These are phyloP conservation scores for Pelargonium hybrid DNA, from an alignment of 441 rosid genomes.

Conservation along the genomic window DNA sequence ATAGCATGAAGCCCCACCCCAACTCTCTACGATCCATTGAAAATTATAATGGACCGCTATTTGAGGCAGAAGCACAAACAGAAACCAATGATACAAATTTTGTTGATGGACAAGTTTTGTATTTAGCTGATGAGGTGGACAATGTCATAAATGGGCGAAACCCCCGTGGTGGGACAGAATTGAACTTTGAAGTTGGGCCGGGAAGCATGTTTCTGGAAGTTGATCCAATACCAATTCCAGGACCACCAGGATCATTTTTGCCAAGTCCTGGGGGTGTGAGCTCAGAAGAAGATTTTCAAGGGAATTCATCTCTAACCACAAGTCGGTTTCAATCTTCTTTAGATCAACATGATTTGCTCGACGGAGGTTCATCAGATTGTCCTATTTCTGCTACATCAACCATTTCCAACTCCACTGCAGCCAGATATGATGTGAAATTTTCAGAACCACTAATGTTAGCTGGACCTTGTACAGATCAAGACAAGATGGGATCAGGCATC, in stretches of 20 bases:
- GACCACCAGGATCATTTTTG: conserved; percentile 93
- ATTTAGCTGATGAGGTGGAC: conserved; percentile 43
- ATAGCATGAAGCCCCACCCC: conserved; percentile 27
- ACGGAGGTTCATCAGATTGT: conserved; percentile 64
- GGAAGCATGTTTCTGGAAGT: conserved; percentile 54
- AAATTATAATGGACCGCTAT: conserved; percentile 28
- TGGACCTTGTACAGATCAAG: conserved; percentile 27
- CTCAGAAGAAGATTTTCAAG: conserved; percentile 63
- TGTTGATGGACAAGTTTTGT: conserved; percentile 39
- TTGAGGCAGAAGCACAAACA: conserved; percentile 27
- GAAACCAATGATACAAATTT: conserved; percentile 24
- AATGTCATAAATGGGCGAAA: conserved; percentile 26
- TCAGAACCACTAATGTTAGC: conserved; percentile 29
- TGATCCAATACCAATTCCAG: conserved; percentile 90
- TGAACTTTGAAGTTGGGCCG: conserved; percentile 36
- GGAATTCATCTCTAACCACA: conserved; percentile 65
- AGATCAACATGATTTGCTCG: conserved; percentile 49
- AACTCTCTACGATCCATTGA: conserved; percentile 34
- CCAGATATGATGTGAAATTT: conserved; percentile 29
- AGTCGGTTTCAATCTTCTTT: conserved; percentile 63
- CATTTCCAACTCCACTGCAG: conserved; percentile 45
- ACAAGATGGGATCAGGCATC: conserved; percentile 29
- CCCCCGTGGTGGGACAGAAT: conserved; percentile 26
- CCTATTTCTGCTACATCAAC: conserved; percentile 62
- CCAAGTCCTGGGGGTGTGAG: conserved; percentile 86